Evolutionary conservation across 106 monocot genomes (phyloP).

Genomic region (Acorus calamus): DNA sequence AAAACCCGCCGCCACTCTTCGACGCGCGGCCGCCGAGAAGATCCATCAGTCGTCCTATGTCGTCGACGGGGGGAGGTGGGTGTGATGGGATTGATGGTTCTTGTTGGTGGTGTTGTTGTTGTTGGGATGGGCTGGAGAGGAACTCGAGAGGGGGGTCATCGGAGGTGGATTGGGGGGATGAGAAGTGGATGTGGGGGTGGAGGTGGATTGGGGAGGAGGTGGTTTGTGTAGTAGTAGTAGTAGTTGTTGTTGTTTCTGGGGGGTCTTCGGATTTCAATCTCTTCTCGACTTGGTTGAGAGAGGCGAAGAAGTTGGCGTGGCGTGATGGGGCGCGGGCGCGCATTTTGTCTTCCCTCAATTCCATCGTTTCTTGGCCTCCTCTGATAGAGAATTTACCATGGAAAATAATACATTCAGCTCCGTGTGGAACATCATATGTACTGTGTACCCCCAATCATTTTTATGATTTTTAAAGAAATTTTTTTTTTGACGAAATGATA

Average conservation of each 20-base stretch:
- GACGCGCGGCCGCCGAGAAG: slow-evolving; percentile 26
- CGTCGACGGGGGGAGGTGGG: slow-evolving; percentile 1
- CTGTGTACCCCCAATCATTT: no score
- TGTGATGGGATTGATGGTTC: background rate
- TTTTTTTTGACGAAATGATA: no score
- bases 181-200: background rate
- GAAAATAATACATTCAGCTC: no score
- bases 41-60: slow-evolving; percentile 24
- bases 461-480: no score
- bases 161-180: background rate
- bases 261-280: slow-evolving; percentile 18
- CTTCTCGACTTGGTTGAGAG: slow-evolving; percentile 18
- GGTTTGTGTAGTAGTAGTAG: background rate
- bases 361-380: no score
- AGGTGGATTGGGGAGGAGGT: slow-evolving; percentile 6
- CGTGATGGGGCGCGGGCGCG: background rate
- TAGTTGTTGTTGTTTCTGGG: background rate
- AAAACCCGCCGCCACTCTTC: slow-evolving; percentile 13
- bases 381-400: no score
- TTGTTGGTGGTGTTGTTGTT: background rate
- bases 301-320: slow-evolving; percentile 23
- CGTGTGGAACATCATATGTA: no score
- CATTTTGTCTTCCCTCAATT: no score
- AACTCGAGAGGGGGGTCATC: slow-evolving; percentile 18
- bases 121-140: slow-evolving; percentile 8